Evolutionary conservation across 257 asterid species (phyloP).

Genomic region (Przewalskia tangutica): DNA sequence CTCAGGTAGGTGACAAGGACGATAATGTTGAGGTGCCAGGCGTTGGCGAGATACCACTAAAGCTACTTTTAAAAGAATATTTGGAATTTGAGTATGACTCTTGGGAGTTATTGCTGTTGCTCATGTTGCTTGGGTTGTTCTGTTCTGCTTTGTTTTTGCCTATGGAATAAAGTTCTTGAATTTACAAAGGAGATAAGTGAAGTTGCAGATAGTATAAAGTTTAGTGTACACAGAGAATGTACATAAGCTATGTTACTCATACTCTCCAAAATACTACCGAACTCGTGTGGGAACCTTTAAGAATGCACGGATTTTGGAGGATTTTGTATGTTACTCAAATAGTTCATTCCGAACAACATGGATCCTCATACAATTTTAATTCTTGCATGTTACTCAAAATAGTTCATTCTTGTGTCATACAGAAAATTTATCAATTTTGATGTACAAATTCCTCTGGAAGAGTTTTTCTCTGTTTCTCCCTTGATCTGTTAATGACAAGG

Average conservation of each 20-base stretch:
- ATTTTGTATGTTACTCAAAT: background rate
- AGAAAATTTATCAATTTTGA: background rate
- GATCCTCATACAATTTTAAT: too few relatives aligned
- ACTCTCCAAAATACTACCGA: background rate
- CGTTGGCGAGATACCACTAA: constrained; percentile 19
- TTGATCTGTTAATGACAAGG: too few relatives aligned
- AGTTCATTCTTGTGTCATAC: background rate
- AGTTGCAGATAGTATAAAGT: background rate
- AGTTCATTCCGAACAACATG: too few relatives aligned
- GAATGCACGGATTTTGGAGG: background rate
- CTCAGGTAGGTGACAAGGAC: constrained; percentile 49
- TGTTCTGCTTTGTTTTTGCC: constrained; percentile 27
- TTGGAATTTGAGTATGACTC: constrained; percentile 52
- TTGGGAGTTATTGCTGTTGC: constrained; percentile 46
- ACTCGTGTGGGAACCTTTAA: background rate
- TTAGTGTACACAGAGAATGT: background rate
- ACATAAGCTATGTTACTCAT: background rate
- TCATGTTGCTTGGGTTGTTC: constrained; percentile 31
- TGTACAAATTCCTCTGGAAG: background rate
- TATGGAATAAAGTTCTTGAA: constrained; percentile 36
- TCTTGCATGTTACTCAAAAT: background rate
- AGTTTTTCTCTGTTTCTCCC: background rate
- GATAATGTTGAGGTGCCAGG: constrained; percentile 38
- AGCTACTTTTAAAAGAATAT: constrained; percentile 24
- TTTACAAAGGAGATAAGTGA: constrained; percentile 34